A percentile compares a stretch with the other conserved stretches of the same genome.
Conservation (phyloP, 2,329 filamentous ascomycete species). For the Sclerotinia spermophila region DNA sequence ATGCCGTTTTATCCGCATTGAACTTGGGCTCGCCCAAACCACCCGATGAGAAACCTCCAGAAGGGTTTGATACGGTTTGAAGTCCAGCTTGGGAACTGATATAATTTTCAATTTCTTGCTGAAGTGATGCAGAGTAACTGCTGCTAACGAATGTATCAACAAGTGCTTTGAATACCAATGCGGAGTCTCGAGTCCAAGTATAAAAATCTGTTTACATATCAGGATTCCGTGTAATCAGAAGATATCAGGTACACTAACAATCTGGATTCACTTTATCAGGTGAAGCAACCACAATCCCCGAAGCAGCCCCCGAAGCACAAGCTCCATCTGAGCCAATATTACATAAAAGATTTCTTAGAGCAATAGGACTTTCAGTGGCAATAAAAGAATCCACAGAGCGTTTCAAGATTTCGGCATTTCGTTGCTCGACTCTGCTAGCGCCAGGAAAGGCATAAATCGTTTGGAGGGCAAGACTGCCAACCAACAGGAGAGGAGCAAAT, state of each 20-base stretch:
- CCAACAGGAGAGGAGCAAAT: conserved; percentile 47
- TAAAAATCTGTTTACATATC: conserved; percentile 59
- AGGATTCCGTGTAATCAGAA: not conserved
- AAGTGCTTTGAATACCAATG: conserved; percentile 65
- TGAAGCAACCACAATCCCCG: conserved; percentile 55
- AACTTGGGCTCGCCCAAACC: conserved; percentile 73
- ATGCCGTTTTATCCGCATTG: conserved; percentile 59
- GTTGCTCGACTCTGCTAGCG: conserved; percentile 33
- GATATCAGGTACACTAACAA: conserved; percentile 42
- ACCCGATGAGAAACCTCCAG: conserved; percentile 41
- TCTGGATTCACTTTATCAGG: conserved; percentile 52
- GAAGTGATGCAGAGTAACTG: conserved; percentile 47
- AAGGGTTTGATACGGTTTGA: conserved; percentile 57
- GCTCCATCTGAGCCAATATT: conserved; percentile 57
- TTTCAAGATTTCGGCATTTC: conserved; percentile 42
- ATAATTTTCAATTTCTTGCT: conserved; percentile 60
- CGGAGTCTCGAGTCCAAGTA: conserved; percentile 75
- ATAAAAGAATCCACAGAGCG: conserved; percentile 53
- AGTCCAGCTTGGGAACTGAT: conserved; percentile 60
- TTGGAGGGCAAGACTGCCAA: conserved; percentile 51
- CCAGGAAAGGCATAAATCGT: conserved; percentile 47
- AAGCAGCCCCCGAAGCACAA: conserved; percentile 44
- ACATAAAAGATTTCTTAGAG: conserved; percentile 51
- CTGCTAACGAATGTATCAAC: conserved; percentile 60
- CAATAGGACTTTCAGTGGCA: conserved; percentile 48